Evolutionary conservation across 2,329 filamentous ascomycete genomes (phyloP), one percentile per base, ranked within the genome.

Genomic region (Trichoderma atrobrunneum): DNA sequence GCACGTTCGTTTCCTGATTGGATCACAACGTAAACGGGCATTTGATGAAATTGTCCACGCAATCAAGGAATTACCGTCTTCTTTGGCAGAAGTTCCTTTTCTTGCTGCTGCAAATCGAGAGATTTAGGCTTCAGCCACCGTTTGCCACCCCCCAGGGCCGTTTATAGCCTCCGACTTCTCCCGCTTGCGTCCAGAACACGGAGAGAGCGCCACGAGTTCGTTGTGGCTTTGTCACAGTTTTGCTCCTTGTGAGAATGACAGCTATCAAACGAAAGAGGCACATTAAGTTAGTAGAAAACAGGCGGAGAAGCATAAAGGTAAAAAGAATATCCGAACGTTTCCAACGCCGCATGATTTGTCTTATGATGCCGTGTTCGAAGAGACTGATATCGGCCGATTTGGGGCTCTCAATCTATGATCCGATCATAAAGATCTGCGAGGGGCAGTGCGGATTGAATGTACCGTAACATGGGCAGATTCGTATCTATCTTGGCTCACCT

Each of bases 361-460:
- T 28, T 8, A 30, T 11, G 32, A 26, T n/a, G 32, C 7, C 7
- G n/a, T 12, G n/a, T n/a, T 26, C 5, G 18, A 24, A 16, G 28
- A 18, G n/a, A 36, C 39, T 65, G 8, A 54, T 36, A 8, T 8
- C 56, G 32, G 51, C 64, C 16, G 48, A 34, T 56, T 61, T 8
- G 39, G 21, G 32, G 48, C 11, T 28, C 14, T 26, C 14, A n/a
- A n/a, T 26, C n/a, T n/a, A 8, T 48, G 56, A 61, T 28, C n/a
- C n/a, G 66, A 61, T 69, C 36, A 61, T 32, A n/a, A 24, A 68
- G 65, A 68, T 68, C 54, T 26, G 54, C 54, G 34, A 68, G 18
- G 18, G 34, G 56, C 12, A 43, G 34, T 68, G 51, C 51, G 51
- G 26, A 30, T 10, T 39, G 34, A 14, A 54, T 54, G 48, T 54